Evolutionary conservation across 257 asterid species (phyloP).

Genomic region (Verbascum thapsus): DNA sequence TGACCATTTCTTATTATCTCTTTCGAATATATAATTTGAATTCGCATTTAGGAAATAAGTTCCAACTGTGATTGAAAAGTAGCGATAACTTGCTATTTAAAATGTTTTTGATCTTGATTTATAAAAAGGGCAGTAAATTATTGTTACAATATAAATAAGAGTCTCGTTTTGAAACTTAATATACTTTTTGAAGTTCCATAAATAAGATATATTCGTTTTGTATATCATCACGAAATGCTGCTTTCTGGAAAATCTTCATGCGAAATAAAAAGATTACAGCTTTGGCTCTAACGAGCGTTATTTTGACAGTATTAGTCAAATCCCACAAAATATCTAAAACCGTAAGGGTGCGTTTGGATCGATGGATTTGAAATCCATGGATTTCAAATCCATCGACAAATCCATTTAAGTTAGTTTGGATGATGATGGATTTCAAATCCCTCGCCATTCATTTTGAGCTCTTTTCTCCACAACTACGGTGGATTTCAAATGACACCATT

Average conservation of each 20-base stretch:
- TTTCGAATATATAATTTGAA: neutral
- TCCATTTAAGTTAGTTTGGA: too few relatives aligned
- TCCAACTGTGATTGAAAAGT: neutral
- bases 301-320: too few relatives aligned
- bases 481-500: too few relatives aligned
- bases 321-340: too few relatives aligned
- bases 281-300: neutral
- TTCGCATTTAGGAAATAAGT: too few relatives aligned
- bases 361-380: too few relatives aligned
- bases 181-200: neutral
- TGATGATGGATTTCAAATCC: too few relatives aligned
- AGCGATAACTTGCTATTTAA: neutral
- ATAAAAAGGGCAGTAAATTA: neutral
- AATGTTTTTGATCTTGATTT: slow-evolving; percentile 2
- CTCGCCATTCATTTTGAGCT: too few relatives aligned
- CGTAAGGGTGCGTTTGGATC: too few relatives aligned
- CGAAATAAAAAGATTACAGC: neutral
- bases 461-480: too few relatives aligned
- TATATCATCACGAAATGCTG: neutral
- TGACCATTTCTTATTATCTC: slow-evolving; percentile 28
- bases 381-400: too few relatives aligned
- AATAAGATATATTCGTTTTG: neutral
- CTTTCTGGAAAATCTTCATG: neutral
- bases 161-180: neutral
- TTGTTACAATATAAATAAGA: too few relatives aligned